Evolutionary conservation across 257 asterid species (phyloP).

Genomic region (Ballota nigra): DNA sequence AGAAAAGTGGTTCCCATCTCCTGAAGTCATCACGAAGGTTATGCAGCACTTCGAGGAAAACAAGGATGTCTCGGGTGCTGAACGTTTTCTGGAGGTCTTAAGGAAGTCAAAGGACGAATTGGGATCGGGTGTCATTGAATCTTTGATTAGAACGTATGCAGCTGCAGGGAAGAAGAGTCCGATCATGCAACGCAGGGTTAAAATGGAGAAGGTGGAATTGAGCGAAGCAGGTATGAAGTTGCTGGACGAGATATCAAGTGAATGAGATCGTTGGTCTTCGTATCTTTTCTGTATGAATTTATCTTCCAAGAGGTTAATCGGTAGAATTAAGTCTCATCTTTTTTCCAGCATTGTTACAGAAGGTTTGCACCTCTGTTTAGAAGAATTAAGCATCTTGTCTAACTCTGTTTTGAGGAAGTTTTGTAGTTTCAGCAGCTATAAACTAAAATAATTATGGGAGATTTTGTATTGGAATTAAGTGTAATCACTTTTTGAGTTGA

Average conservation of each 20-base stretch:
- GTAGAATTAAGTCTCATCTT: no score
- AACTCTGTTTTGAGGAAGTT: no score
- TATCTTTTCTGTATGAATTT: background rate
- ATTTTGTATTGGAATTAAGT: no score
- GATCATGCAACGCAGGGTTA: constrained; percentile 60
- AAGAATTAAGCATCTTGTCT: background rate
- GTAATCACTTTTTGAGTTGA: no score
- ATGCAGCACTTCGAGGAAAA: constrained; percentile 62
- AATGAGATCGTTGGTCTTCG: constrained; percentile 33
- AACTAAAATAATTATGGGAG: constrained; percentile 14
- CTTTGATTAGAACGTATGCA: constrained; percentile 67
- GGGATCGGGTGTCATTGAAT: constrained; percentile 51
- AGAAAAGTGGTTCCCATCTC: constrained; percentile 59
- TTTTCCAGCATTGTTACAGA: background rate
- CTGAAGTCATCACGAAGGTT: constrained; percentile 40
- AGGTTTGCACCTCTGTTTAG: no score
- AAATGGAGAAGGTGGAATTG: constrained; percentile 84
- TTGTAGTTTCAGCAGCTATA: constrained; percentile 12
- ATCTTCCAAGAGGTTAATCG: background rate
- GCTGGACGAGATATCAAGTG: constrained; percentile 49
- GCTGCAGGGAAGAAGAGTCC: constrained; percentile 70
- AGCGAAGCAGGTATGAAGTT: constrained; percentile 63
- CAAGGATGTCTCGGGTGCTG: constrained; percentile 75
- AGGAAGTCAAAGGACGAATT: constrained; percentile 51
- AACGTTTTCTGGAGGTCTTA: constrained; percentile 54